phyloP scores from a whole-genome alignment of 257 asterid species.

The Solanum megistacrolobum region DNA sequence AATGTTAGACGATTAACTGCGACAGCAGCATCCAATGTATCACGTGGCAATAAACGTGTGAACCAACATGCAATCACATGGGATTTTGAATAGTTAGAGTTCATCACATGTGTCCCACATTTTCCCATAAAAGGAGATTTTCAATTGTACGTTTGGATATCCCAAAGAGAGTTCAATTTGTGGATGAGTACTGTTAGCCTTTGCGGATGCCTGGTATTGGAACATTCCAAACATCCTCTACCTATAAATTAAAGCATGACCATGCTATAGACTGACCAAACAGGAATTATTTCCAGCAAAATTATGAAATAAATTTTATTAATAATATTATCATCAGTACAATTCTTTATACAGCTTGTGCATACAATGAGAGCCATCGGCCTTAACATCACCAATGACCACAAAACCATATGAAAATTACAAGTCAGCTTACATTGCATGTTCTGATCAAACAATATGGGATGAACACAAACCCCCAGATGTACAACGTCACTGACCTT shows the following conservation, averaged over 20 bases:
- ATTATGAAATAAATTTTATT: background rate
- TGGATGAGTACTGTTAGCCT: background rate
- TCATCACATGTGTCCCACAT: background rate
- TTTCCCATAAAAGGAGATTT: background rate
- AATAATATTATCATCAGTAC: constrained; percentile 23
- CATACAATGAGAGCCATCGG: constrained; percentile 14
- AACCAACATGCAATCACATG: background rate
- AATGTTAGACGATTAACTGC: background rate
- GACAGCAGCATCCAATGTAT: background rate
- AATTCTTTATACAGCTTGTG: constrained; percentile 21
- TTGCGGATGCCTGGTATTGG: background rate
- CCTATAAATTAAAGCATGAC: background rate
- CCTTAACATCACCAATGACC: constrained; percentile 17
- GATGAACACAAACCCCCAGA: constrained; percentile 26
- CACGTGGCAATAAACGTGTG: background rate
- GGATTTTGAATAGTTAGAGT: background rate
- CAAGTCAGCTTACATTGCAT: constrained; percentile 37
- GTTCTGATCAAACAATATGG: constrained; percentile 61
- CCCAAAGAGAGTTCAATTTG: background rate
- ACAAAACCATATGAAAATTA: constrained; percentile 25
- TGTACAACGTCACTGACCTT: constrained; percentile 75
- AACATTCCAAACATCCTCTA: background rate
- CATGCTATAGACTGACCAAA: background rate
- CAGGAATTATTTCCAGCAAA: background rate
- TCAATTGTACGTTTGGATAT: background rate